These are phyloP conservation scores for Chaetothyriales sp. DNA, from an alignment of 2,329 filamentous ascomycete genomes.

Conservation along the genomic window DNA sequence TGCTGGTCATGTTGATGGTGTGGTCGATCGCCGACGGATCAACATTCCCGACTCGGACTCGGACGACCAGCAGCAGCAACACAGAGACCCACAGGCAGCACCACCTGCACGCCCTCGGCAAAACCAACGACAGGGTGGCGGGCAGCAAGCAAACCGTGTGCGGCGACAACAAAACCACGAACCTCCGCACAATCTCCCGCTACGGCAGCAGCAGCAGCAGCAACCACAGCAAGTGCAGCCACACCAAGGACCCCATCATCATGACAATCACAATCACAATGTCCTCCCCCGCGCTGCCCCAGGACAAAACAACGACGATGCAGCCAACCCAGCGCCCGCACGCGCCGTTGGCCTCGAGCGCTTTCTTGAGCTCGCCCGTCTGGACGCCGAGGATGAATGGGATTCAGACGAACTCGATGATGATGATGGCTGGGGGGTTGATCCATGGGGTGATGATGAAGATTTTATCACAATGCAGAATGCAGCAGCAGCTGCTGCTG, in stretches of 20 bases:
- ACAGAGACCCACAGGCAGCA: not conserved
- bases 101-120: slow-evolving; percentile 9
- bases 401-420: slow-evolving; percentile 43
- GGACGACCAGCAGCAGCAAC: slow-evolving; percentile 1
- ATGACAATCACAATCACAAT: not conserved
- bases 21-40: slow-evolving; percentile 5
- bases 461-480: no score
- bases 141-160: slow-evolving; percentile 9
- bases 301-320: slow-evolving; percentile 11
- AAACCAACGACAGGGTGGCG: slow-evolving; percentile 5
- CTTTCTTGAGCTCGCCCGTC: slow-evolving; percentile 36
- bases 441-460: slow-evolving; percentile 1
- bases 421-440: slow-evolving; percentile 2
- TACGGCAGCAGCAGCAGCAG: not conserved
- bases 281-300: slow-evolving; percentile 9
- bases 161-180: not conserved
- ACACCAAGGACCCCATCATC: not conserved
- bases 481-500: no score
- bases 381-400: slow-evolving; percentile 44
- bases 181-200: not conserved
- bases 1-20: slow-evolving; percentile 7
- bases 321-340: slow-evolving; percentile 5
- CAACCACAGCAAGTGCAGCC: not conserved
- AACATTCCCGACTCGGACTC: slow-evolving; percentile 5
- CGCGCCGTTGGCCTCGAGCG: slow-evolving; percentile 29